Conservation (phyloP, 805 yeast genomes). For the Pichia paraexigua region DNA sequence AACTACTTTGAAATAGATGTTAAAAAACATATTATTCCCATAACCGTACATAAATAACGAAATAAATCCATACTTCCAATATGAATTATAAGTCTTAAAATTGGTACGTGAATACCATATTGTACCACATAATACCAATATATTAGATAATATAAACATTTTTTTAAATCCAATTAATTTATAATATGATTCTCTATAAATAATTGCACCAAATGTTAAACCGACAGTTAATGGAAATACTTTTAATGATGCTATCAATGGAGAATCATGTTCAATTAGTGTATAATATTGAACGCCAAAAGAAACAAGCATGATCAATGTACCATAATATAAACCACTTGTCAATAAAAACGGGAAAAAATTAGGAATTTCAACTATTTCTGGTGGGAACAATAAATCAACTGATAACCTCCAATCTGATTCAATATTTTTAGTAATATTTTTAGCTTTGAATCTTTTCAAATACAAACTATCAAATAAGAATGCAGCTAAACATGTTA, state of each 20-base stretch:
- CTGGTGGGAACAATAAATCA: constrained; percentile 18
- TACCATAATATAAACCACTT: constrained; percentile 5
- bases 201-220: constrained; percentile 20
- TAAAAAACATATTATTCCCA: constrained; percentile 25
- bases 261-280: constrained; percentile 24
- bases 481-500: constrained; percentile 23
- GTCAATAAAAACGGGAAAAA: constrained; percentile 13
- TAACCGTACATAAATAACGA: constrained; percentile 17
- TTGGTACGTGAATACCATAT: constrained; percentile 17
- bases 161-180: constrained; percentile 17
- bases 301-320: constrained; percentile 5
- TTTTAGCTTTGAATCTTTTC: constrained; percentile 4
- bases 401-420: constrained; percentile 12
- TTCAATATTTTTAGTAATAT: background rate
- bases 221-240: constrained; percentile 29
- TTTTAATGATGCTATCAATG: constrained; percentile 32
- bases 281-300: constrained; percentile 17
- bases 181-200: constrained; percentile 13
- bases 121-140: constrained; percentile 9
- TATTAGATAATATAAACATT: constrained; percentile 10
- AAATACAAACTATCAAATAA: constrained; percentile 27
- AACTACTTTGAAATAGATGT: constrained; percentile 28
- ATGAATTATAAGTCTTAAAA: constrained; percentile 12
- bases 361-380: constrained; percentile 15
- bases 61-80: constrained; percentile 22